Conservation (phyloP, 495 filamentous ascomycete genomes). For the Penicillium paradoxum region DNA sequence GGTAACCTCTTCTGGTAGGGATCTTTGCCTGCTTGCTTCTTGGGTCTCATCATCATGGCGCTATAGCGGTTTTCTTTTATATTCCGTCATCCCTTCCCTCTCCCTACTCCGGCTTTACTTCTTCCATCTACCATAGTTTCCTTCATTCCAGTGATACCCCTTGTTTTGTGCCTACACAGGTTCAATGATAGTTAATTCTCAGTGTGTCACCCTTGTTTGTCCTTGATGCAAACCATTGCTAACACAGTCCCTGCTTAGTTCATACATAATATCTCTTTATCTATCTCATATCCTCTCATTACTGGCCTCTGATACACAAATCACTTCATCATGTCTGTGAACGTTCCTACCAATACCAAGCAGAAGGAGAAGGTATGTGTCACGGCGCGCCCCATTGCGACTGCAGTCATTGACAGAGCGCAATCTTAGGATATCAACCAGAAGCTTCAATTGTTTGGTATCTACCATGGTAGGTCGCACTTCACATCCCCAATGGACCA, state of each 20-base stretch:
- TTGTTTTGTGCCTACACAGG: conserved; percentile 9
- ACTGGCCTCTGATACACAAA: conserved; percentile 4
- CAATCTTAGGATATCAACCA: conserved; percentile 65
- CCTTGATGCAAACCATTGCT: conserved; percentile 12
- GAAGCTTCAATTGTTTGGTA: conserved; percentile 94
- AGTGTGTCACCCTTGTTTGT: conserved; percentile 13
- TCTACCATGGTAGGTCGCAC: conserved; percentile 59
- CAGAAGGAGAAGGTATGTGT: conserved; percentile 47
- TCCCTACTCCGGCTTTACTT: not conserved
- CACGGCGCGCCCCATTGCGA: not conserved
- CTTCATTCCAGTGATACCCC: conserved; percentile 40
- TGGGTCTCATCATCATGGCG: conserved; percentile 3
- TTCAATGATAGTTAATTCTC: conserved; percentile 18
- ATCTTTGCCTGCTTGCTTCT: conserved; percentile 10
- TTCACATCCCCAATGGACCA: not conserved
- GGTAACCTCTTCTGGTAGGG: not conserved
- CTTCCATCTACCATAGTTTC: conserved; percentile 13
- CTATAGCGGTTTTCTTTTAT: conserved; percentile 6
- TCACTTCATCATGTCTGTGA: conserved; percentile 50
- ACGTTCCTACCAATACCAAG: conserved; percentile 60
- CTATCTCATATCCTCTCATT: not conserved
- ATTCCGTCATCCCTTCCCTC: conserved; percentile 4
- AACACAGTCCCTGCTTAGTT: conserved; percentile 7
- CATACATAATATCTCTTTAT: conserved; percentile 7
- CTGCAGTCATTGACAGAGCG: not conserved